Base-by-base conservation (phyloP, 139 green algal genomes). In the Dunaliella primolecta region DNA sequence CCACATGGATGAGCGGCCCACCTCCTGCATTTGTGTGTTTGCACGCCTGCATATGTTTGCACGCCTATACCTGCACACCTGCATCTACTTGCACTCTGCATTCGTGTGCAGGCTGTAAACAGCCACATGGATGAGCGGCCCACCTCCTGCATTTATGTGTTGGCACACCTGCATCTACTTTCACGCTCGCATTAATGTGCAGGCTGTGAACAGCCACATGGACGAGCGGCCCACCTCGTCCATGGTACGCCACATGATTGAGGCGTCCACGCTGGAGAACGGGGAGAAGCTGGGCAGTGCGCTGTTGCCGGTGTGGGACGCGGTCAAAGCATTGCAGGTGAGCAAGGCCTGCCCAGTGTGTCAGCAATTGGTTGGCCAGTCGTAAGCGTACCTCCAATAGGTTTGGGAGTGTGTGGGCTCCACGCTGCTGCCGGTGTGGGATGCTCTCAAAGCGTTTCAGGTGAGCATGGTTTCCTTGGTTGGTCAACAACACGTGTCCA, bases 41-140 rank as follows among this genome's bases (percentile, higher is more conserved):
- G 46, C 15, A 15, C 15, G 46, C 15, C 15, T 64, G 46, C 15
- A 15, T 64, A 15, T 64, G 46, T 64, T 7, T 64, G 46, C 15
- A 15, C 15, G 46, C 15, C 7, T 64, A 15, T 64, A 15, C 15
- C 7, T 64, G 46, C 15, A 15, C 15, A 15, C 15, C 7, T 64
- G 3, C 7, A 21, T n/a, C n/a, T n/a, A n/a, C n/a, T n/a, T n/a
- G n/a, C n/a, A n/a, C n/a, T n/a, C n/a, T n/a, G n/a, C n/a, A n/a
- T n/a, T n/a, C n/a, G n/a, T n/a, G n/a, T n/a, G n/a, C 77, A 88
- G 84, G 87, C 84, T 0, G 83, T 88, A 11, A 88, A 70, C 72
- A 76, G 81, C 64, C 87, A 86, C 84, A 76, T 86, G 21, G 86
- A 90, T 57, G 86, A 90, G 31, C 75, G 87, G 32, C 87, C 87